Percentiles rank a stretch among this genome's conserved stretches.
Conservation (phyloP, 352 stramenopile genomes). For the Phytopythium oedochilum region DNA sequence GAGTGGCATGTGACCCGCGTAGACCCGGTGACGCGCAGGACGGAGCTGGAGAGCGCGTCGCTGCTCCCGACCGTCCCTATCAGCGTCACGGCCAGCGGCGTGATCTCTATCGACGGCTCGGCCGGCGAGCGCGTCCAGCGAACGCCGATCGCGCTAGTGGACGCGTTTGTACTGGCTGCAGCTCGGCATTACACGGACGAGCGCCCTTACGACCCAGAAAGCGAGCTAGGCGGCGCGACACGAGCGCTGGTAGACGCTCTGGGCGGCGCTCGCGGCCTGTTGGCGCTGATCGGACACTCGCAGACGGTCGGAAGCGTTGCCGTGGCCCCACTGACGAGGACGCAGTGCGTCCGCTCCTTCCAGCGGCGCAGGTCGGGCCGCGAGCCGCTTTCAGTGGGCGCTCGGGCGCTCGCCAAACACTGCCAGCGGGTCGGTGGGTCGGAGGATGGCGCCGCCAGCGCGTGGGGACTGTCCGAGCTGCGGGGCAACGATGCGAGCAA, state of each 20-base stretch:
- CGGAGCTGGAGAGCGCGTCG: not conserved
- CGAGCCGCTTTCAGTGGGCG: constrained; percentile 65
- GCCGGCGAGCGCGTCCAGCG: constrained; percentile 27
- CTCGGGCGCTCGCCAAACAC: constrained; percentile 76
- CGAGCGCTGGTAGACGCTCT: constrained; percentile 27
- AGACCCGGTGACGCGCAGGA: constrained; percentile 24
- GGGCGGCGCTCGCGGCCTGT: constrained; percentile 46
- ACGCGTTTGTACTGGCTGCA: constrained; percentile 14
- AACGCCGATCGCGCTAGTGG: constrained; percentile 13
- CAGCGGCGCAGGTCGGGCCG: constrained; percentile 22
- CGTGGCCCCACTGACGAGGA: constrained; percentile 42
- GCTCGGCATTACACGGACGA: not conserved
- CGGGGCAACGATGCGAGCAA: constrained; percentile 66
- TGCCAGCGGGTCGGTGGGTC: constrained; percentile 43
- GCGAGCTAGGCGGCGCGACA: constrained; percentile 1
- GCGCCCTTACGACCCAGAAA: not conserved
- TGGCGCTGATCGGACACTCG: constrained; percentile 65
- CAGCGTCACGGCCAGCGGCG: not conserved
- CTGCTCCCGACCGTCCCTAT: not conserved
- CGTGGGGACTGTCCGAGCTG: constrained; percentile 51
- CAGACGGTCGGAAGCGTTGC: constrained; percentile 51
- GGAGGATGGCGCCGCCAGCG: constrained; percentile 42
- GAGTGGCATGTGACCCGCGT: constrained; percentile 25
- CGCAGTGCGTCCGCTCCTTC: constrained; percentile 57
- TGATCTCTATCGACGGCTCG: constrained; percentile 3